Evolutionary conservation across 768 basidiomycete genomes (phyloP).

Genomic region (Gymnopilus dilepis): DNA sequence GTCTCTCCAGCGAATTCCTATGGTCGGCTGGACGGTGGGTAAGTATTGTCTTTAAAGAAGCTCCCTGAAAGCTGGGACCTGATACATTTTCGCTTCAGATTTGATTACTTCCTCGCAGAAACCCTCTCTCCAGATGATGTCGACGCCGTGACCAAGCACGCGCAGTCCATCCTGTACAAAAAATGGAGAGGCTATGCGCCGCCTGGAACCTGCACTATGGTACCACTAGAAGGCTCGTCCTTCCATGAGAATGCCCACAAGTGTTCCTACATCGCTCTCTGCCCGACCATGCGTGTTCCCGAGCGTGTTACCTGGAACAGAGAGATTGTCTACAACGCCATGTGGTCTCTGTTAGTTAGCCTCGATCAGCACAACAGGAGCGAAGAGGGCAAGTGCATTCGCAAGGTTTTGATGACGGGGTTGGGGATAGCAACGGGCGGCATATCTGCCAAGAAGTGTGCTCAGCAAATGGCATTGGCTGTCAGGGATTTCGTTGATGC

Average conservation of each 20-base stretch:
- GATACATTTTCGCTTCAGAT: conserved; percentile 12
- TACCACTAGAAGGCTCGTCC: conserved; percentile 23
- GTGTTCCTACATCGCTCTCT: conserved; percentile 28
- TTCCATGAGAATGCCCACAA: conserved; percentile 23
- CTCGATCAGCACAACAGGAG: conserved; percentile 19
- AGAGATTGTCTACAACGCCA: conserved; percentile 33
- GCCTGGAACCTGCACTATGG: conserved; percentile 33
- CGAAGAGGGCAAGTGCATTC: conserved; percentile 10
- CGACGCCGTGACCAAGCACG: conserved; percentile 18
- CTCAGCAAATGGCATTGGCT: conserved; percentile 25
- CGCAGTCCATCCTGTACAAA: conserved; percentile 25
- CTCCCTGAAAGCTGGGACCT: too few species aligned
- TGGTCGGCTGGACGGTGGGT: conserved; percentile 28
- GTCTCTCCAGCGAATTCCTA: conserved; percentile 32
- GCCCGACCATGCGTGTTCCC: conserved; percentile 36
- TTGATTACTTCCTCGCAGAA: conserved; percentile 23
- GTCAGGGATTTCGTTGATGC: conserved; percentile 23
- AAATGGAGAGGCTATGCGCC: conserved; percentile 33
- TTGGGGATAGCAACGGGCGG: conserved; percentile 22
- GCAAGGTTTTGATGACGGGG: conserved; percentile 23
- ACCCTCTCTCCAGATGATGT: conserved; percentile 15
- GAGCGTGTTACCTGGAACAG: conserved; percentile 29
- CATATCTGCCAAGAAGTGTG: conserved; percentile 23
- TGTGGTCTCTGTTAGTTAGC: conserved; percentile 31
- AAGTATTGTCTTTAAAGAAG: conserved; percentile 7